phyloP scores from a whole-genome alignment of 1,139 yeast species.

The Martiniozyma asiatica region DNA sequence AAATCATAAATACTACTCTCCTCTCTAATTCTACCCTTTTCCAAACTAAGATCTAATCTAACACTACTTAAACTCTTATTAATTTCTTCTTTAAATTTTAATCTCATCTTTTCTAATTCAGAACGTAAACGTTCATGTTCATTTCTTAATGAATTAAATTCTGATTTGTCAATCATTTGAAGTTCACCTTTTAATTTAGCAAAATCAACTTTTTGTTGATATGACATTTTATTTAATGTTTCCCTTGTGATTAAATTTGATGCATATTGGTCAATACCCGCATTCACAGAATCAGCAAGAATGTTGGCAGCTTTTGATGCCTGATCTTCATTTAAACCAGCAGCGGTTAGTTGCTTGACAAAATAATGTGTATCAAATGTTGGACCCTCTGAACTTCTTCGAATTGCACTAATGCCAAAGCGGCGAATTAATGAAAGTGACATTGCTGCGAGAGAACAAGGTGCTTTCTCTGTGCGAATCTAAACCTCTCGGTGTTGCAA shows the following conservation, averaged over 20 bases:
- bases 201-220: slow-evolving; percentile 93
- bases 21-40: slow-evolving; percentile 90
- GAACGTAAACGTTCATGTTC: slow-evolving; percentile 81
- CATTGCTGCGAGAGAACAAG: no score
- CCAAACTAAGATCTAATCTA: slow-evolving; percentile 77
- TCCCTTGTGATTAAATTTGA: slow-evolving; percentile 73
- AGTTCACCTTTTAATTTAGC: slow-evolving; percentile 87
- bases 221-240: slow-evolving; percentile 68
- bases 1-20: slow-evolving; percentile 87
- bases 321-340: slow-evolving; percentile 63
- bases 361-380: slow-evolving; percentile 73
- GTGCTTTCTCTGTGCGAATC: no score
- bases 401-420: no score
- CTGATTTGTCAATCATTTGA: slow-evolving; percentile 78
- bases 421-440: no score
- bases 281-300: slow-evolving; percentile 66
- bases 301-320: slow-evolving; percentile 72
- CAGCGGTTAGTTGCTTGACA: slow-evolving; percentile 52
- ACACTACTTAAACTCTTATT: slow-evolving; percentile 87
- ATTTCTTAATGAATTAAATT: slow-evolving; percentile 67
- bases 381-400: no score
- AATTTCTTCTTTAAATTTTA: slow-evolving; percentile 79
- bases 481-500: no score
- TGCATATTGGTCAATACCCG: slow-evolving; percentile 68
- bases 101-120: slow-evolving; percentile 78